A percentile compares a stretch with the other conserved stretches of the same genome.
Evolutionary conservation across 352 stramenopile genomes (phyloP).

Genomic region (Phytophthora multivora): DNA sequence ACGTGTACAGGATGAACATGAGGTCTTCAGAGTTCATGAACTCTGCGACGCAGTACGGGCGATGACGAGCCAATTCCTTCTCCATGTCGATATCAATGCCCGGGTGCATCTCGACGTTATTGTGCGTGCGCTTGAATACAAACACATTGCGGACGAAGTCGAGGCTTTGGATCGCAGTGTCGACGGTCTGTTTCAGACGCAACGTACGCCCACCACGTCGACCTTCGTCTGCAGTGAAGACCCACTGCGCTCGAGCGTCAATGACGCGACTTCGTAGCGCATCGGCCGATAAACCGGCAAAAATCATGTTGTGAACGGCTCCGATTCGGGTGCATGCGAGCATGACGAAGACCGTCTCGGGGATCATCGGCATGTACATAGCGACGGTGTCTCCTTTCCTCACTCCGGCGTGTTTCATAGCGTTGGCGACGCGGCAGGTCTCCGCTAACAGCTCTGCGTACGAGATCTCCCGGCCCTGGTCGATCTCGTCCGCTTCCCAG

Average conservation of each 20-base stretch:
- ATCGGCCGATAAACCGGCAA: slow-evolving; percentile 94
- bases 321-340: slow-evolving; percentile 97
- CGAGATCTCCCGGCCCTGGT: slow-evolving; percentile 13
- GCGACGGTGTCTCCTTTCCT: slow-evolving; percentile 16
- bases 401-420: slow-evolving; percentile 19
- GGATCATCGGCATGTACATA: slow-evolving; percentile 28
- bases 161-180: slow-evolving; percentile 88
- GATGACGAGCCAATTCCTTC: slow-evolving; percentile 80
- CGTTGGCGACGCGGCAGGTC: slow-evolving; percentile 16
- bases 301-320: slow-evolving; percentile 96
- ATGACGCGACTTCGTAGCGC: slow-evolving; percentile 94
- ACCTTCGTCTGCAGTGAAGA: slow-evolving; percentile 95
- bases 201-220: slow-evolving; percentile 91
- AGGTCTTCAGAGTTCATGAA: slow-evolving; percentile 89
- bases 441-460: slow-evolving; percentile 13
- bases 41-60: slow-evolving; percentile 94
- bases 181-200: slow-evolving; percentile 94
- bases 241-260: slow-evolving; percentile 79
- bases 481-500: slow-evolving; percentile 18
- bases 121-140: slow-evolving; percentile 1
- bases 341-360: slow-evolving; percentile 95
- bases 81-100: slow-evolving; percentile 93
- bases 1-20: slow-evolving; percentile 29
- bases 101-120: slow-evolving; percentile 65
- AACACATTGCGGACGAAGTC: slow-evolving; percentile 77